phyloP scores from a whole-genome alignment of 768 basidiomycete genomes.

The Tubosaeta sp. region DNA sequence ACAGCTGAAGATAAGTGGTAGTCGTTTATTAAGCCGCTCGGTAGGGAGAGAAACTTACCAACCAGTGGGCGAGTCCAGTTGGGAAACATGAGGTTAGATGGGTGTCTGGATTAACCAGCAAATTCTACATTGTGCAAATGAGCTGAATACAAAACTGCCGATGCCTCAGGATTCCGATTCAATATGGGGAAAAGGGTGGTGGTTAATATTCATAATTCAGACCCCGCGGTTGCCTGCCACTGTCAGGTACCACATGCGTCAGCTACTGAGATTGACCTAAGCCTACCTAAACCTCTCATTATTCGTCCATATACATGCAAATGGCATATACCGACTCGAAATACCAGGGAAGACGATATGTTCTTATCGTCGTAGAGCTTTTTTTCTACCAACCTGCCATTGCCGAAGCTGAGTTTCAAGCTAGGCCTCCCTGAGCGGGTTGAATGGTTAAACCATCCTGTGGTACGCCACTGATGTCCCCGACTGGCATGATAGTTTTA shows the following conservation, averaged over 20 bases:
- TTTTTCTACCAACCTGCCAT: neutral
- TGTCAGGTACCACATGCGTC: neutral
- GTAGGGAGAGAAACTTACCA: neutral
- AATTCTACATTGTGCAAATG: too few relatives aligned
- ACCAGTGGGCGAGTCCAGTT: neutral
- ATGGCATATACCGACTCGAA: too few relatives aligned
- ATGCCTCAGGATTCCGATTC: neutral
- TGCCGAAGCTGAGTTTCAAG: neutral
- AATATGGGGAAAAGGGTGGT: neutral
- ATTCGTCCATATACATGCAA: neutral
- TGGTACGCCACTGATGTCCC: too few relatives aligned
- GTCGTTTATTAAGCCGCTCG: neutral
- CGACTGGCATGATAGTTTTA: neutral
- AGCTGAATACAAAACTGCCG: neutral
- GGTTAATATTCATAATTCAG: neutral
- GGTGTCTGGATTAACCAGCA: neutral
- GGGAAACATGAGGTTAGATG: neutral
- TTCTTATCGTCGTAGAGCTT: neutral
- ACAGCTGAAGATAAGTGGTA: constrained; percentile 6
- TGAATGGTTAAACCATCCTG: neutral
- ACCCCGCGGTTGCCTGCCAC: too few relatives aligned
- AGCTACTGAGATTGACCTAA: neutral
- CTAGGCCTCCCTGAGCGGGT: neutral
- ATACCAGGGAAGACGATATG: neutral
- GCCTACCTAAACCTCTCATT: neutral